These are phyloP conservation scores for Coprinopsis marcescibilis DNA, from an alignment of 768 basidiomycete genomes.

Conservation along the genomic window DNA sequence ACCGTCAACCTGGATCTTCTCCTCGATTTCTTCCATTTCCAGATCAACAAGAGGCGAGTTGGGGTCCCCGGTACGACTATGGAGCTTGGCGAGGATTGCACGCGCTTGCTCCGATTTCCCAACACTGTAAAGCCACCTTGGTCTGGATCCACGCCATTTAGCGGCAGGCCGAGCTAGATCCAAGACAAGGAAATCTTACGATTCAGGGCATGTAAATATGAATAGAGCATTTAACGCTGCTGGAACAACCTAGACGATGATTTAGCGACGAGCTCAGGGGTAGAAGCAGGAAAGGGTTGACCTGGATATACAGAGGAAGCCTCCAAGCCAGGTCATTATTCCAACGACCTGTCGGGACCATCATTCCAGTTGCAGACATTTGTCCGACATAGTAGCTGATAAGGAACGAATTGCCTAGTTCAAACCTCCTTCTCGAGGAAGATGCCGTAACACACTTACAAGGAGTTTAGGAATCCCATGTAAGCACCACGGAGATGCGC, in stretches of 20 bases:
- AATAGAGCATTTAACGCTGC: slow-evolving; percentile 42
- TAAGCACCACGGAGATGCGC: slow-evolving; percentile 44
- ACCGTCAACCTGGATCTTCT: slow-evolving; percentile 42
- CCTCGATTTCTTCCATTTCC: slow-evolving; percentile 50
- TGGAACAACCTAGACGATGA: slow-evolving; percentile 31
- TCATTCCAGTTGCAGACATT: slow-evolving; percentile 50
- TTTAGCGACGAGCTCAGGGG: not conserved
- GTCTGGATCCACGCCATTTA: slow-evolving; percentile 23
- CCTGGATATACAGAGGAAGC: slow-evolving; percentile 46
- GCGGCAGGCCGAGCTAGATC: not conserved
- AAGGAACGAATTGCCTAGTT: not conserved
- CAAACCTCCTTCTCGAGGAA: not conserved
- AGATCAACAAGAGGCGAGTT: slow-evolving; percentile 46
- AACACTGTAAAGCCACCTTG: slow-evolving; percentile 47
- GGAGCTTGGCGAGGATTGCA: slow-evolving; percentile 40
- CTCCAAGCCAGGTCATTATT: slow-evolving; percentile 41
- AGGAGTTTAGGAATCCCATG: slow-evolving; percentile 48
- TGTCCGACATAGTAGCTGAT: slow-evolving; percentile 47
- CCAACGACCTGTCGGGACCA: slow-evolving; percentile 43
- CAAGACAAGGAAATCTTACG: slow-evolving; percentile 25
- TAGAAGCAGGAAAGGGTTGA: slow-evolving; percentile 8
- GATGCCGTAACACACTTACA: slow-evolving; percentile 24
- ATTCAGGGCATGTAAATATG: slow-evolving; percentile 46
- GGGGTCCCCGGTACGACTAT: slow-evolving; percentile 38
- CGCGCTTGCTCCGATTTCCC: slow-evolving; percentile 39